Evolutionary conservation across 148 eudicot species (phyloP).

Genomic region (Rhododendron williamsianum): DNA sequence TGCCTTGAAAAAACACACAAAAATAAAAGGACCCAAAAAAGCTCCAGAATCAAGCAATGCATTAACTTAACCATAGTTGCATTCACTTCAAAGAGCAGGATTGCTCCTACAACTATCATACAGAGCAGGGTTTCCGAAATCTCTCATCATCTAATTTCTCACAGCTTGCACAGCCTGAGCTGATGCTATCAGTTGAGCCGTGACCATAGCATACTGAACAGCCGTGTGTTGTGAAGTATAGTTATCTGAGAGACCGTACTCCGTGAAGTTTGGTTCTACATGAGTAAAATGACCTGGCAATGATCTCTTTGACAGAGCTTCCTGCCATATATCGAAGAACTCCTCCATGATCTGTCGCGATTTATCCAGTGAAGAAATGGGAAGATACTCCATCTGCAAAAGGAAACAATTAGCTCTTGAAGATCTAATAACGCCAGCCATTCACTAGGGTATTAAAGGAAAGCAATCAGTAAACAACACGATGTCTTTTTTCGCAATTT

Average conservation of each 20-base stretch:
- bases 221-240: constrained; percentile 76
- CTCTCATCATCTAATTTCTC: constrained; percentile 43
- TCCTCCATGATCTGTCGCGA: constrained; percentile 69
- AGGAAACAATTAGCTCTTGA: neutral
- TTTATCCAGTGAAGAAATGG: constrained; percentile 73
- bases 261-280: constrained; percentile 60
- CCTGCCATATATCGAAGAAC: constrained; percentile 70
- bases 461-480: neutral
- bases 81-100: neutral
- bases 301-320: constrained; percentile 61
- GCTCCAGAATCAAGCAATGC: neutral
- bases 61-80: neutral
- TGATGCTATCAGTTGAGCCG: constrained; percentile 69
- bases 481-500: neutral
- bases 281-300: constrained; percentile 81
- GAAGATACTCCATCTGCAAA: constrained; percentile 86
- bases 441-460: neutral
- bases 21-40: neutral
- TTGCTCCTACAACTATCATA: neutral
- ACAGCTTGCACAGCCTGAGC: constrained; percentile 34
- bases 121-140: neutral
- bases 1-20: neutral
- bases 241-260: constrained; percentile 64
- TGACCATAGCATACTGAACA: constrained; percentile 76
- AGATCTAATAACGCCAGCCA: neutral